Evolutionary conservation across 2,329 filamentous ascomycete genomes (phyloP), one percentile per base, ranked within the genome.

Genomic region (Stromatinia cepivora): DNA sequence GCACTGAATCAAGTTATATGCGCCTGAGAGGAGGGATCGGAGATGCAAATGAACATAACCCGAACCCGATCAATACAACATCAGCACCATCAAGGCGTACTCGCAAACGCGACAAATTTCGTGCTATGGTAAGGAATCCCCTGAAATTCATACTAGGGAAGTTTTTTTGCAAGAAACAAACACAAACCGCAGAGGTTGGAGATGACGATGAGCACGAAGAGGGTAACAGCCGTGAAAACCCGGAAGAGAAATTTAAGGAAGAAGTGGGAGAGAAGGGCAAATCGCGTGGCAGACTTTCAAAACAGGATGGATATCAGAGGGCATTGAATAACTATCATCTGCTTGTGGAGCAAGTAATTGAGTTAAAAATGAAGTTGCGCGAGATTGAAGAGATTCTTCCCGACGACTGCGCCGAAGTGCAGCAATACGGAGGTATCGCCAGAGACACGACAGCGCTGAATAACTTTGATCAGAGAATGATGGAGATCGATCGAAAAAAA

Each of bases 11-110:
- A 20, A 13, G 1, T 28, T 9, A 13, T 20, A 22, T 28, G 13
- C 4, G 13, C 4, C 8, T 50, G 2, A 50, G 46, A 8, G 59
- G 31, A 50, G 22, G 15, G 1, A 20, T 1, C 0, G 17, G 4
- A 9, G 11, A n/a, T 15, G 7, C 20, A 5, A 1, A 2, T 36
- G 20, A 10, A 1, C 9, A 34, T 25, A 2, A 2, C 9, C 15
- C 22, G 13, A 3, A 9, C 9, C 9, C 45, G 8, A 36, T n/a
- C 17, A 20, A 36, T 6, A 8, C 28, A 3, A 45, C 45, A 25
- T 36, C n/a, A 11, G 17, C n/a, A 22, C 28, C 22, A 36, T 6
- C 45, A 11, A 15, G 3, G 1, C 8, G 11, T 11, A 36, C 1
- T 15, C 45, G 22, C 4, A 36, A 20, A 62, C 45, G 45, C 22